Evolutionary conservation across 1,284 basidiomycete species (phyloP).

Genomic region (Cutaneotrichosporon mucoides): DNA sequence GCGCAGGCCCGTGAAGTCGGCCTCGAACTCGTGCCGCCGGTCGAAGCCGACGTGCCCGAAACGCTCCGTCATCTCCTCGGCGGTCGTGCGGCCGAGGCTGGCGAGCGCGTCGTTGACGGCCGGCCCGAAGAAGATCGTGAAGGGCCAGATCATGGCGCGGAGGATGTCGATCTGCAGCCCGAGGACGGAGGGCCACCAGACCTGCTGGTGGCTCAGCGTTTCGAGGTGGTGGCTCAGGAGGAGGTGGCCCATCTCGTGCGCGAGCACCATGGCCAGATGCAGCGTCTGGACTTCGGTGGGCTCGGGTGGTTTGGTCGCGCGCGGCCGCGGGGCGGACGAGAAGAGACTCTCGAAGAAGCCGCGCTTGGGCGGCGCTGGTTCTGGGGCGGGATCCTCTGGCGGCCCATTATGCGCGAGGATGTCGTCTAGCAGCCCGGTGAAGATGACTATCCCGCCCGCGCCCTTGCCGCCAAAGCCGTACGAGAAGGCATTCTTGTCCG

Average conservation of each 20-base stretch:
- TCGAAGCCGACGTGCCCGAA: conserved; percentile 58
- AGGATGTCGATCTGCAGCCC: conserved; percentile 70
- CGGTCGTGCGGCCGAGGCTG: conserved; percentile 67
- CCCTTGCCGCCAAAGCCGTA: conserved; percentile 87
- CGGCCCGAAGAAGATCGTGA: conserved; percentile 83
- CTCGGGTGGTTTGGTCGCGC: conserved; percentile 22
- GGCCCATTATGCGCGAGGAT: conserved; percentile 56
- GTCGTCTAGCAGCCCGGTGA: conserved; percentile 79
- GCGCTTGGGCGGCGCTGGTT: neutral
- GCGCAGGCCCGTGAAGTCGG: conserved; percentile 72
- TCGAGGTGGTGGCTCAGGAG: conserved; percentile 84
- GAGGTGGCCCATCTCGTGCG: conserved; percentile 83
- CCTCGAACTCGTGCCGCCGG: conserved; percentile 75
- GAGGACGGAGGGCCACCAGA: conserved; percentile 72
- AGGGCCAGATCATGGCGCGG: conserved; percentile 73
- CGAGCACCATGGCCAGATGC: conserved; percentile 76
- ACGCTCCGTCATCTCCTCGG: conserved; percentile 65
- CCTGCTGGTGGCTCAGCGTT: conserved; percentile 72
- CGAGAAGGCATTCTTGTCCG: conserved; percentile 79
- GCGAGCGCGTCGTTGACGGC: conserved; percentile 86
- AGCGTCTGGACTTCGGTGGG: conserved; percentile 75
- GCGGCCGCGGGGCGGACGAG: conserved; percentile 29
- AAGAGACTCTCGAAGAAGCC: conserved; percentile 23
- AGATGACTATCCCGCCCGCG: conserved; percentile 82
- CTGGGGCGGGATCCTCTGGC: neutral